These are phyloP conservation scores for Venturiaceae sp. DNA, from an alignment of 2,329 filamentous ascomycete genomes.

Conservation along the genomic window DNA sequence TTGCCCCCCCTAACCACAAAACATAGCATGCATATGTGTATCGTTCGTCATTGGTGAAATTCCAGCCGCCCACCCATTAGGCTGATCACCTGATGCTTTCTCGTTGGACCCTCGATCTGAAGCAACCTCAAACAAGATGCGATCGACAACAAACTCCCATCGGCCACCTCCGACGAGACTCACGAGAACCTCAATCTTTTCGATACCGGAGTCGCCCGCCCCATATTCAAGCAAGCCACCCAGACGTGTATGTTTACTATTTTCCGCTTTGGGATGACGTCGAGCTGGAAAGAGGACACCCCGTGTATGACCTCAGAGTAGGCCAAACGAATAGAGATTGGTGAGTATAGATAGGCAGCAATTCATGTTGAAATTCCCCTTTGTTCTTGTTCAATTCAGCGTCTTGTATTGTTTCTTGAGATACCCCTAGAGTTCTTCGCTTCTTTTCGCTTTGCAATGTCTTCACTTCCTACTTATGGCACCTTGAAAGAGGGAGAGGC, in stretches of 20 bases:
- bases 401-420: background rate
- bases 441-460: background rate
- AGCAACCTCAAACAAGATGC: no score
- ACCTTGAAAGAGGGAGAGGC: background rate
- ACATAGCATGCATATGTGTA: no score
- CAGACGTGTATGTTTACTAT: background rate
- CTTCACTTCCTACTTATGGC: constrained; percentile 1
- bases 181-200: background rate
- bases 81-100: no score
- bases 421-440: background rate
- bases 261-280: background rate
- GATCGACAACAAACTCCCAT: background rate
- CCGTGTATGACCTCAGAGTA: background rate
- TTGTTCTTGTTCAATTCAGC: background rate
- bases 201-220: background rate
- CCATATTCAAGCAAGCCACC: background rate
- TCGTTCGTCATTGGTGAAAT: no score
- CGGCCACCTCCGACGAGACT: background rate
- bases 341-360: background rate
- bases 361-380: background rate
- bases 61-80: no score
- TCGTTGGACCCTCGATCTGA: no score
- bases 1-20: no score
- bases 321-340: background rate
- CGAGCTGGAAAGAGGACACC: background rate